Evolutionary conservation across 1,284 basidiomycete genomes (phyloP), one percentile per base, ranked within the genome.

Genomic region (Tilletia setariae): DNA sequence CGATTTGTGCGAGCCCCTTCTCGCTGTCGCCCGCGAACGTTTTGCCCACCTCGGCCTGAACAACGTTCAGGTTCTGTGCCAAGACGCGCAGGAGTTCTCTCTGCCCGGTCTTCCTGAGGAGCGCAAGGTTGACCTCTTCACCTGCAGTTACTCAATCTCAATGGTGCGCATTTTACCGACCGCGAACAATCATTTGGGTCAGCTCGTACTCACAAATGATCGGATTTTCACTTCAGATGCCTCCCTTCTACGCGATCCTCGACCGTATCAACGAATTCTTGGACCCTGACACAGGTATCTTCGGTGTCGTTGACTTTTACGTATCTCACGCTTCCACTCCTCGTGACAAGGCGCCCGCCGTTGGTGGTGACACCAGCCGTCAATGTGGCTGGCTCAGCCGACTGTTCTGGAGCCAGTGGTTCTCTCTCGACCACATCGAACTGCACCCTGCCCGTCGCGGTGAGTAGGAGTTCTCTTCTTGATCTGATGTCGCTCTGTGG

Each of bases 261-360:
- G 90, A 92, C 79, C 86, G 89, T 15, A 87, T 91, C 73, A 88
- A 90, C 68, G 86, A 88, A 65, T 86, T 91, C 35, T 85, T 92
- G 28, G 87, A 88, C 72, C 88, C 90, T 3, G 82, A 87, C 64
- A 84, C 86, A 0, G 91, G 91, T 53, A 79, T 92, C 1, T 83
- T 92, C 35, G 87, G 87, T 47, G 90, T 92, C 11, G 89, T 87
- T 32, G 91, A 92, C 84, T 92, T 92, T 78, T 92, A 92, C 82
- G 90, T 90, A 1, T 89, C 90, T 1, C 88, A 85, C 70, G 87
- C 86, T 67, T 86, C 85, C 76, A 87, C 86, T 2, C 83, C 87
- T 21, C 85, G 87, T 67, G 87, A 88, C 69, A 88, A 87, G 74
- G 75, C 71, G 63, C 71, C 66, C 59, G 74, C 68, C 67, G 88